Base-by-base conservation (phyloP, 768 basidiomycete species). In the Pulveroboletus frians region DNA sequence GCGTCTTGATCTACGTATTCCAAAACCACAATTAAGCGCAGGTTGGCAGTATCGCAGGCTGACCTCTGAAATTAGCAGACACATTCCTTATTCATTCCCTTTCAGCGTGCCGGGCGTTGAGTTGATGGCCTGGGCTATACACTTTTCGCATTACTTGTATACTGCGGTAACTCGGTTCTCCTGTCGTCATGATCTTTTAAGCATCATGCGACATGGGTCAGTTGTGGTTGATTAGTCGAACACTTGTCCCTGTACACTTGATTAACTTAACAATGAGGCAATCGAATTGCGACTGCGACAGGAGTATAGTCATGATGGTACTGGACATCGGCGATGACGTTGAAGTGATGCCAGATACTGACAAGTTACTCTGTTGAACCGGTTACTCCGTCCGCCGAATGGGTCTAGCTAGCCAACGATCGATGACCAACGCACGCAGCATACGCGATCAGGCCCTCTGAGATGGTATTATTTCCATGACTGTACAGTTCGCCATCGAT, bases 1-100 rank as follows among this genome's bases (percentile, higher is more conserved):
- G 15, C 71, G 70, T 40, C 59, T 61, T 44, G 71, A 71, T 6
- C 71, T 76, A 18, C 53, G 68, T 50, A 55, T 64, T 31, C 71
- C 75, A n/a, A 69, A 71, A 29, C 52, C 80, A 37, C 72, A 75
- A 57, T 63, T 80, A 31, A 78, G 71, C 54, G 5, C 3, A 26
- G 23, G 23, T 26, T 80, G 13, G 73, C 80, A 39, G 74, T 87
- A 38, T 66, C 73, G 52, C n/a, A 5, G 83, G 81, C 23, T 29
- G 79, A 75, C 27, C 84, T 86, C 66, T 85, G 65, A 73, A 45
- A 39, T 31, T 27, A 14, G 4, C 13, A 26, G 31, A 42, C 26
- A 27, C 18, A 26, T 30, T 34, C 21, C 11, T 29, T 32, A 30
- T 26, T 15, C 32, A 45, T 36, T 26, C 5, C 32, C 35, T 4